Evolutionary conservation across 441 rosid genomes (phyloP), one percentile per base, ranked within the genome.

Genomic region (Manihot esculenta): DNA sequence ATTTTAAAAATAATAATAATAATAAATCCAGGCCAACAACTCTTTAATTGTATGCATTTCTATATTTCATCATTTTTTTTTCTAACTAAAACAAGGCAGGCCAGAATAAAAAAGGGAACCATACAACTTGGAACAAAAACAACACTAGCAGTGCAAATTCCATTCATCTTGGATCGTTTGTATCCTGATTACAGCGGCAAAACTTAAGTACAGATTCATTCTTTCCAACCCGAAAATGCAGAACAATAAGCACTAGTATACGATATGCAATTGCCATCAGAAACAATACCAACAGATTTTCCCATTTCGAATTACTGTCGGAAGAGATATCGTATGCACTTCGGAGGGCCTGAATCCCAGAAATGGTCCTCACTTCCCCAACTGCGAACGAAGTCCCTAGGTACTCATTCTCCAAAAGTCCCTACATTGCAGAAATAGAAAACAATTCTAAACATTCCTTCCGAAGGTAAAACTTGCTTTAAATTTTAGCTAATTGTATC

Each of bases 351-450:
- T 95, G 89, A 62, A 80, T 75, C 33, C 99, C 99, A 0, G 98
- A 84, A 73, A 95, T 93, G 45, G 92, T 89, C 79, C 98, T 86
- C 54, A 93, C 97, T 80, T 91, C 90, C 70, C 99, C 99, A 10
- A 96, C 96, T 0, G 97, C 97, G 71, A 85, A 93, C 27, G 92
- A 84, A 55, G 92, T 84, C 50, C 88, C 93, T 0, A 95, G 84
- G 78, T 89, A 95, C 84, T 95, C 99, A 26, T 95, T 95, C 86
- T 93, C 99, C 83, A 96, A 64, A 72, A 93, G 87, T 47, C 98
- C 99, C 98, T 95, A 68, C 62, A 77, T 77, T 63, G 56, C 0
- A 0, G 59, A 64, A 24, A 49, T 24, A 14, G 24, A 53, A 12
- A 18, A 75, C 20, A 68, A 15, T 12, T 38, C 42, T 48, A 66